Evolutionary conservation across 2,329 filamentous ascomycete genomes (phyloP).

Genomic region (Cladosporium sp.): DNA sequence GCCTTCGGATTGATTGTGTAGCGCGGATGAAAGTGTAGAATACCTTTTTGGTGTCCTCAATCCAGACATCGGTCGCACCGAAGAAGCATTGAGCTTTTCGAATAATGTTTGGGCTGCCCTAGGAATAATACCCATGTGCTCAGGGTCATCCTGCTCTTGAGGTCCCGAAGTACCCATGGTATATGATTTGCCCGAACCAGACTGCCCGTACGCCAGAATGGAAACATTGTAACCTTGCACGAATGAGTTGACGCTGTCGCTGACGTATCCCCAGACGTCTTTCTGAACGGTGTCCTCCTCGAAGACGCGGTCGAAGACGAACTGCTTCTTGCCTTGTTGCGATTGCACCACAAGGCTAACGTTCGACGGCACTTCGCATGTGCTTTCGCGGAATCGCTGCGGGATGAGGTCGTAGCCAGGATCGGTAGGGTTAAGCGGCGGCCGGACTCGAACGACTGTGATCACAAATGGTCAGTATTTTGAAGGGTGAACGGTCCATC

Average conservation of each 20-base stretch:
- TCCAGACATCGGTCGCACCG: conserved; percentile 62
- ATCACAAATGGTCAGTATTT: conserved; percentile 23
- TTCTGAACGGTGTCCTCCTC: conserved; percentile 79
- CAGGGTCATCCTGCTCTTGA: conserved; percentile 52
- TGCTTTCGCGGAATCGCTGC: conserved; percentile 89
- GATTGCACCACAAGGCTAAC: conserved; percentile 88
- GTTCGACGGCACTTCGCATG: conserved; percentile 83
- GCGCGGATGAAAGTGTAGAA: conserved; percentile 54
- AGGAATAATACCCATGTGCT: conserved; percentile 80
- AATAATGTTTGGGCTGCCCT: conserved; percentile 85
- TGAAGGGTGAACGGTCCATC: conserved; percentile 8
- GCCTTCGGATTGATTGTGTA: conserved; percentile 57
- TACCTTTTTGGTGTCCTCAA: conserved; percentile 79
- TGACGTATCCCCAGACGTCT: conserved; percentile 90
- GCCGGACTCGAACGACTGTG: conserved; percentile 86
- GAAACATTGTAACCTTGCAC: conserved; percentile 98
- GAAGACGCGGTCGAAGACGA: conserved; percentile 96
- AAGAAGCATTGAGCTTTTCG: conserved; percentile 74
- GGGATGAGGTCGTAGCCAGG: conserved; percentile 94
- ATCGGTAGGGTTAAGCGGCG: conserved; percentile 77
- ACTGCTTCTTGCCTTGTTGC: conserved; percentile 88
- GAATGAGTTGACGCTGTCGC: conserved; percentile 86
- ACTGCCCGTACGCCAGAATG: conserved; percentile 93
- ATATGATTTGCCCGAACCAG: conserved; percentile 95
- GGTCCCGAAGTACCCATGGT: conserved; percentile 97